Evolutionary conservation across 805 yeast species (phyloP).

Genomic region (Maudiozyma saulgeensis): DNA sequence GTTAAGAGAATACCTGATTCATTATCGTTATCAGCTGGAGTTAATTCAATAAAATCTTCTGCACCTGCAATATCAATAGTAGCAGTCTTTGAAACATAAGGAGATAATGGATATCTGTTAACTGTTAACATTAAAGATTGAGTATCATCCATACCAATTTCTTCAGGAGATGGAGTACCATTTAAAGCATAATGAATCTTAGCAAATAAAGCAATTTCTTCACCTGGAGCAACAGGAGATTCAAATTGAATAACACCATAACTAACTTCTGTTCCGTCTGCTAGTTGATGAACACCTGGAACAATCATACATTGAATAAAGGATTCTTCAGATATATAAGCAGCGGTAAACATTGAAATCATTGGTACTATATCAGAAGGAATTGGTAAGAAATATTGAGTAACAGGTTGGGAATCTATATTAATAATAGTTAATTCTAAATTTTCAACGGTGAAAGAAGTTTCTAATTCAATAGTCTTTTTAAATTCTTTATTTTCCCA

Average conservation of each 20-base stretch:
- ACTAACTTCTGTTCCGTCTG: constrained; percentile 23
- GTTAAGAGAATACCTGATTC: constrained; percentile 30
- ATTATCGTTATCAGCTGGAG: constrained; percentile 13
- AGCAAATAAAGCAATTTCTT: constrained; percentile 39
- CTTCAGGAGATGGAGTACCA: constrained; percentile 54
- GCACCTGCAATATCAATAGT: constrained; percentile 33
- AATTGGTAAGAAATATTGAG: constrained; percentile 48
- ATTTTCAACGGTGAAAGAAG: constrained; percentile 57
- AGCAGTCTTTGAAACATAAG: constrained; percentile 52
- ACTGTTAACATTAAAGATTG: constrained; percentile 53
- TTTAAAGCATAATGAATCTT: constrained; percentile 40
- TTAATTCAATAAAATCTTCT: constrained; percentile 13
- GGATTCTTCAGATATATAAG: constrained; percentile 20
- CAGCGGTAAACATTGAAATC: constrained; percentile 39
- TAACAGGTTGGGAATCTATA: constrained; percentile 42
- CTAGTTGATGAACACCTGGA: constrained; percentile 16
- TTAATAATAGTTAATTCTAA: constrained; percentile 50
- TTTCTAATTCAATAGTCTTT: constrained; percentile 54
- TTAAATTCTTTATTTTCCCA: constrained; percentile 49
- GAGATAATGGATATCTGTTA: constrained; percentile 46
- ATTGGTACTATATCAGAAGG: constrained; percentile 38
- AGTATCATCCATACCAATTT: constrained; percentile 45
- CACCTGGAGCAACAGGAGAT: constrained; percentile 57
- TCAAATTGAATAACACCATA: constrained; percentile 48
- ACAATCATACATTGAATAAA: constrained; percentile 22